Conservation (phyloP, 192 early-diverging fungal species). For the Backusella australiensis region DNA sequence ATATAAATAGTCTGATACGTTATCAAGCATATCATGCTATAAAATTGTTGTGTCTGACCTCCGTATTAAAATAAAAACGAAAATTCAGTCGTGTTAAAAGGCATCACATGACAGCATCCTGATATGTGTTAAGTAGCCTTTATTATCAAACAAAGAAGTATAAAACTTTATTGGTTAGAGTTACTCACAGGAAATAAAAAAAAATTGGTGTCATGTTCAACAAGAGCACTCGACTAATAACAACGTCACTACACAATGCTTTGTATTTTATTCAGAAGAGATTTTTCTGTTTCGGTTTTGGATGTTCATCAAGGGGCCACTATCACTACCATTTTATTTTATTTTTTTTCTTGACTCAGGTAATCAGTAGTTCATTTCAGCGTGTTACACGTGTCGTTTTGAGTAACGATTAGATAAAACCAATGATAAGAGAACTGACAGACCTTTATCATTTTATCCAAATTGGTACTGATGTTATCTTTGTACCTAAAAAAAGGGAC, state of each 20-base stretch:
- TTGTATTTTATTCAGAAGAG: no score
- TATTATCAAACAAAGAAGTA: not conserved
- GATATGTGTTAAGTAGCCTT: not conserved
- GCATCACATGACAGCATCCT: not conserved
- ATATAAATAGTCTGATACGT: not conserved
- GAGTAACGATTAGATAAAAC: not conserved
- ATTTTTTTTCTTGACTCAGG: not conserved
- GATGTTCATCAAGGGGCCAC: no score
- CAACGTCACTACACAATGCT: no score
- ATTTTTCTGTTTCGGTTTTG: no score
- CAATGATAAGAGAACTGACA: not conserved
- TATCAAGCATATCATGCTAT: not conserved
- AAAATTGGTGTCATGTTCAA: no score
- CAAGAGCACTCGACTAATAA: no score
- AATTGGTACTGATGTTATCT: not conserved
- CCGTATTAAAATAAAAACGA: not conserved
- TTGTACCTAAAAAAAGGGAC: not conserved
- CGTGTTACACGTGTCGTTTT: not conserved
- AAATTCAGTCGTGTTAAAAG: not conserved
- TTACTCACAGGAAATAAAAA: no score
- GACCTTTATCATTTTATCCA: constrained; percentile 3
- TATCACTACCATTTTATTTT: not conserved
- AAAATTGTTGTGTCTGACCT: not conserved
- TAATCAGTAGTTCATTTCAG: not conserved
- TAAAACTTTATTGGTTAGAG: no score